Percentiles rank a stretch among this genome's conserved stretches.
Conservation (phyloP, 2,329 filamentous ascomycete species). For the Aspergillaceae sp. region DNA sequence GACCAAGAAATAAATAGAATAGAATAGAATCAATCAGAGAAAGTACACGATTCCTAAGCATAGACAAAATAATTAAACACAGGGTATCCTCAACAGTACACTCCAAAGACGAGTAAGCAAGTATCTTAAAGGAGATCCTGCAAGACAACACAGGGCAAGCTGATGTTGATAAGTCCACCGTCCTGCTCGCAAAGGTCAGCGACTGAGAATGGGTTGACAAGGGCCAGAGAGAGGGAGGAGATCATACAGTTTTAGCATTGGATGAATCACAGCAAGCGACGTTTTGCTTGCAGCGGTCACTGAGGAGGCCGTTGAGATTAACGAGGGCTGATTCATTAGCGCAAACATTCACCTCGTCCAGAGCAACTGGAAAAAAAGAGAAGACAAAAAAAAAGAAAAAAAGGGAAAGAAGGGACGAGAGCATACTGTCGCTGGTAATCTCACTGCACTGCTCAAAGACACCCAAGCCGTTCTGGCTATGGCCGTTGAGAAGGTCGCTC, state of each 20-base stretch:
- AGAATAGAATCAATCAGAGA: no score
- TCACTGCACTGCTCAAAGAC: constrained; percentile 2
- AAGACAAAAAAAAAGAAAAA: no score
- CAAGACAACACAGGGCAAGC: constrained; percentile 3
- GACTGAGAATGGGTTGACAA: background rate
- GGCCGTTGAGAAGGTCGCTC: background rate
- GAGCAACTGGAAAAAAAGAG: no score
- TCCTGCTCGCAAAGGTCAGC: background rate
- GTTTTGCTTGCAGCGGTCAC: constrained; percentile 3
- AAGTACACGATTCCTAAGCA: no score
- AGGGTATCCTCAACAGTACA: no score
- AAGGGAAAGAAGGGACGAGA: background rate
- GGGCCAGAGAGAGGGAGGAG: background rate
- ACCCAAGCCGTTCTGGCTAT: background rate
- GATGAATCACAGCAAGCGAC: constrained; percentile 7
- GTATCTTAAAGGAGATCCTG: constrained; percentile 1
- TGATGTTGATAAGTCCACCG: constrained; percentile 2
- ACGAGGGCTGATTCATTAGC: background rate
- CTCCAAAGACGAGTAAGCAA: background rate
- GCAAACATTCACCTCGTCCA: background rate
- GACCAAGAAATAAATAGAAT: no score
- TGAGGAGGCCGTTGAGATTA: background rate
- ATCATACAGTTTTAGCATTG: background rate
- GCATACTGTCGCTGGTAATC: constrained; percentile 1
- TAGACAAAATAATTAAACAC: no score